Evolutionary conservation across 257 asterid genomes (phyloP).

Genomic region (Scutellaria galericulata): DNA sequence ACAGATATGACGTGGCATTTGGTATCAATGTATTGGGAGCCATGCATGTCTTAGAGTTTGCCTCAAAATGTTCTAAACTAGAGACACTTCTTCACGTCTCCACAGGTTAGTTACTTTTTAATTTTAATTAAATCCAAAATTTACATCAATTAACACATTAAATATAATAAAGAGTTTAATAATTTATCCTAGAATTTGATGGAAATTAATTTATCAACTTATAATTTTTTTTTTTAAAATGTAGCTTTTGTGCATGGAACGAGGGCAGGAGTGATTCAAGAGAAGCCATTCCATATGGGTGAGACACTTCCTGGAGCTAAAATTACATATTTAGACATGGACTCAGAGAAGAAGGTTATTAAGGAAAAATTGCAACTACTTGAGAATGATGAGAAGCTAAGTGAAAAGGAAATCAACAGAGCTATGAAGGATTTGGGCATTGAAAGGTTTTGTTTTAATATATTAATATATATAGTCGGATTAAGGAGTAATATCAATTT

Average conservation of each 20-base stretch:
- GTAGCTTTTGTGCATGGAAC: conserved; percentile 55
- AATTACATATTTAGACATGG: conserved; percentile 47
- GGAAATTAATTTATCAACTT: not conserved
- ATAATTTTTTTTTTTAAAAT: not conserved
- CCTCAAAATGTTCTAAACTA: conserved; percentile 47
- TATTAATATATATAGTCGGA: too few species aligned
- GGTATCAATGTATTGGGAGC: conserved; percentile 54
- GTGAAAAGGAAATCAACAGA: conserved; percentile 40
- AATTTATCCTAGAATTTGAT: not conserved
- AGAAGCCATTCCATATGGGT: conserved; percentile 47
- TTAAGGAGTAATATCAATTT: too few species aligned
- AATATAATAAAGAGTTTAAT: too few species aligned
- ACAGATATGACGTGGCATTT: conserved; percentile 61
- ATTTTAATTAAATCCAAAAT: not conserved
- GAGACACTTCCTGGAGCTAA: conserved; percentile 55
- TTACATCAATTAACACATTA: not conserved
- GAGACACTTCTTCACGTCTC: conserved; percentile 61
- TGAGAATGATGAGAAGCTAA: conserved; percentile 33
- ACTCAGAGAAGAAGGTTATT: conserved; percentile 47
- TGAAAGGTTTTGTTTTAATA: conserved; percentile 54
- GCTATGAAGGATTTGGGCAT: conserved; percentile 65
- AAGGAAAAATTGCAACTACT: conserved; percentile 46
- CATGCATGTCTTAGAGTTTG: conserved; percentile 46
- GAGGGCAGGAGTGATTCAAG: conserved; percentile 46
- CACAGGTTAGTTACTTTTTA: conserved; percentile 39